Evolutionary conservation across 2,329 filamentous ascomycete species (phyloP).

Genomic region (Nemania serpens): DNA sequence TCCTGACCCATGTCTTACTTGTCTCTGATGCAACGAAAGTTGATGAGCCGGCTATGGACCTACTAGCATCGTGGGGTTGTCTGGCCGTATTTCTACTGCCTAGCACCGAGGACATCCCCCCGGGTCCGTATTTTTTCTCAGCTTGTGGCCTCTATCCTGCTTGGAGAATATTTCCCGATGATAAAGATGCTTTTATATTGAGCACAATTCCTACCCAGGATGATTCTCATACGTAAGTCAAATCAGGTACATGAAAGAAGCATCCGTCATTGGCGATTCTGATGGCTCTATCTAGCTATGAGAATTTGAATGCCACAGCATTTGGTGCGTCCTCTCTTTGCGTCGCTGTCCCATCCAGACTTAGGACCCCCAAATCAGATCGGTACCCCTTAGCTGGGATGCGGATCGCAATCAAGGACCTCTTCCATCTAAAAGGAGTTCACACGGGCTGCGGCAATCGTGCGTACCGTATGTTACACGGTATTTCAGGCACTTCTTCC

Average conservation of each 20-base stretch:
- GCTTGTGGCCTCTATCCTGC: neutral
- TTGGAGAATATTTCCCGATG: conserved; percentile 4
- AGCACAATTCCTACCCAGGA: conserved; percentile 2
- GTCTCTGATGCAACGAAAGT: conserved; percentile 1
- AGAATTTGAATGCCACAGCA: conserved; percentile 6
- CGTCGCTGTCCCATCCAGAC: conserved; percentile 11
- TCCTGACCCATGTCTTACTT: neutral
- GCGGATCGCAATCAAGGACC: conserved; percentile 9
- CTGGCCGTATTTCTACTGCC: conserved; percentile 1
- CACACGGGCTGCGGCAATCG: conserved; percentile 7
- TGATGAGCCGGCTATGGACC: neutral
- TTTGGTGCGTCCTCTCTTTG: neutral
- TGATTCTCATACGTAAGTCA: conserved; percentile 5
- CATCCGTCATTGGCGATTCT: neutral
- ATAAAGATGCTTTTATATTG: conserved; percentile 6
- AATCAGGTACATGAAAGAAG: neutral
- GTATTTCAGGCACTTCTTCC: neutral
- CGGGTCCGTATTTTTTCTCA: conserved; percentile 11
- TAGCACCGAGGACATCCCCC: neutral
- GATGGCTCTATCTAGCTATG: conserved; percentile 5
- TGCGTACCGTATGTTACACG: conserved; percentile 5
- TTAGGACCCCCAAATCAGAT: neutral
- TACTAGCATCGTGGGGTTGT: conserved; percentile 9
- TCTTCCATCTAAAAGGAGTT: conserved; percentile 14
- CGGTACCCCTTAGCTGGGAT: conserved; percentile 10